A percentile compares a stretch with the other conserved stretches of the same genome.
phyloP scores from a whole-genome alignment of 768 basidiomycete genomes.

The Arthromyces matolae region DNA sequence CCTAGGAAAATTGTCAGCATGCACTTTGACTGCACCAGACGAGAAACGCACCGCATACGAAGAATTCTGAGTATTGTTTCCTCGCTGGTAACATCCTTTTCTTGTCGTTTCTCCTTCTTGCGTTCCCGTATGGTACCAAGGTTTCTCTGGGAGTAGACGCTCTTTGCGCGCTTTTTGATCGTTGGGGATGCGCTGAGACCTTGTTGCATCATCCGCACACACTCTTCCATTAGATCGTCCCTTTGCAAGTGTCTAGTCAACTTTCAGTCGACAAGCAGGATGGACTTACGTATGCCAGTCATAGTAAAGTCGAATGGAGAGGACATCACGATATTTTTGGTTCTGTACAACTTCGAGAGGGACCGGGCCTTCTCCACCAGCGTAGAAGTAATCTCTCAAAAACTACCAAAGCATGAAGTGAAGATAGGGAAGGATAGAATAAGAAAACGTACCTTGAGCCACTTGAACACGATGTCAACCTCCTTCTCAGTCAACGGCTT shows the following conservation, averaged over 20 bases:
- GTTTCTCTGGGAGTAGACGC: slow-evolving; percentile 88
- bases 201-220: slow-evolving; percentile 92
- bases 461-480: slow-evolving; percentile 98
- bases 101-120: slow-evolving; percentile 87
- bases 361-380: slow-evolving; percentile 88
- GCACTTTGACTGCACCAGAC: not conserved
- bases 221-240: slow-evolving; percentile 89
- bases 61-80: slow-evolving; percentile 94
- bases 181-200: slow-evolving; percentile 70
- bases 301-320: slow-evolving; percentile 91
- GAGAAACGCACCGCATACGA: slow-evolving; percentile 79
- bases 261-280: not conserved
- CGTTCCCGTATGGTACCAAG: slow-evolving; percentile 93
- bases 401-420: slow-evolving; percentile 49
- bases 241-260: slow-evolving; percentile 32
- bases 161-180: slow-evolving; percentile 87
- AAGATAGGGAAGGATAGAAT: not conserved
- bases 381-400: slow-evolving; percentile 92
- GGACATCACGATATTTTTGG: slow-evolving; percentile 88
- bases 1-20: slow-evolving; percentile 34
- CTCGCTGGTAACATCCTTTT: slow-evolving; percentile 72
- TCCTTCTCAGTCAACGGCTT: slow-evolving; percentile 92
- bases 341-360: slow-evolving; percentile 85
- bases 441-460: slow-evolving; percentile 69
- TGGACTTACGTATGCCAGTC: slow-evolving; percentile 84